A percentile compares a stretch with the other conserved stretches of the same genome.
phyloP scores from a whole-genome alignment of 805 yeast genomes.

The Candida vartiovaarae region DNA sequence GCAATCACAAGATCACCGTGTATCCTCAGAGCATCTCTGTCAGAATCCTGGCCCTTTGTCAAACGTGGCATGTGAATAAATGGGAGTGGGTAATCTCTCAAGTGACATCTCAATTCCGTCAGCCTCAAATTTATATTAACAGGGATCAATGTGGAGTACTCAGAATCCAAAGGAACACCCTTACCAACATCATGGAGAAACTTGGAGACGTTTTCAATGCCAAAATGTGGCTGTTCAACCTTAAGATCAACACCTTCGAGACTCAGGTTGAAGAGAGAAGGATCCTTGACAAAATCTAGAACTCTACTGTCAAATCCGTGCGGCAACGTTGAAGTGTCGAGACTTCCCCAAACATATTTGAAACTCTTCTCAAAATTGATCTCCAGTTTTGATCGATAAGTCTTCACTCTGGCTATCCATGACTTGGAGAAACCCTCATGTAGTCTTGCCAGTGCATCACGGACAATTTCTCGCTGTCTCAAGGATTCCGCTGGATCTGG shows the following conservation, averaged over 20 bases:
- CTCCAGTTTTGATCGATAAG: conserved; percentile 34
- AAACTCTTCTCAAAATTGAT: conserved; percentile 34
- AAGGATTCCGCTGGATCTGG: not conserved
- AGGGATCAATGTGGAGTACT: conserved; percentile 66
- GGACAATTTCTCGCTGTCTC: not conserved
- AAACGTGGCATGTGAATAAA: conserved; percentile 61
- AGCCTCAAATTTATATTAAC: conserved; percentile 47
- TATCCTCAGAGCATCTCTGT: conserved; percentile 29
- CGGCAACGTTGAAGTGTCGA: conserved; percentile 30
- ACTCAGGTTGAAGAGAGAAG: conserved; percentile 46
- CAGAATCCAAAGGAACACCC: conserved; percentile 68
- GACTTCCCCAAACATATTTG: conserved; percentile 35
- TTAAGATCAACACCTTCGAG: conserved; percentile 42
- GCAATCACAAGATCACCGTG: conserved; percentile 63
- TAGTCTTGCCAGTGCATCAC: conserved; percentile 17
- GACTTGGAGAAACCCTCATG: conserved; percentile 45
- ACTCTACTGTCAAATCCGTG: conserved; percentile 37
- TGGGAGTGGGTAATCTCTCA: conserved; percentile 86
- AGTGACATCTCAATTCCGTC: conserved; percentile 57
- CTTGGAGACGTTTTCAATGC: conserved; percentile 44
- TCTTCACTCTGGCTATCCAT: conserved; percentile 64
- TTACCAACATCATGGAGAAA: conserved; percentile 71
- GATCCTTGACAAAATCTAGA: conserved; percentile 38
- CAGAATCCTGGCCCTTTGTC: conserved; percentile 22
- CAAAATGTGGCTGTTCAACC: conserved; percentile 44